These are phyloP conservation scores for Ochromonas danica DNA, from an alignment of 108 stramenopile species.

Conservation along the genomic window DNA sequence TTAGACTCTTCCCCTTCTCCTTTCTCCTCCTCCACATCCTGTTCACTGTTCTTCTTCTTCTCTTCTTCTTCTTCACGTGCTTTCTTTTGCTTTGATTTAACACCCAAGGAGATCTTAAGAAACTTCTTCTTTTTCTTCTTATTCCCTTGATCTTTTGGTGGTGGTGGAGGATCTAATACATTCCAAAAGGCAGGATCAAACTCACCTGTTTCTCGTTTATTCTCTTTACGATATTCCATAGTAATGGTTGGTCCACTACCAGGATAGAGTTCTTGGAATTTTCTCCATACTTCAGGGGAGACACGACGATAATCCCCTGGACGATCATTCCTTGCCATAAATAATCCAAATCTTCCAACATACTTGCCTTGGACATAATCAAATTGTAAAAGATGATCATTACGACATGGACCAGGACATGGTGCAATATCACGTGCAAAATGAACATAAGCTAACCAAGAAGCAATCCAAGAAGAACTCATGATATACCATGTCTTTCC, in stretches of 20 bases:
- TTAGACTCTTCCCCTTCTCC: too few species aligned
- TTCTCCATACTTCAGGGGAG: slow-evolving; percentile 6
- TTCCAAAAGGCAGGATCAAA: neutral
- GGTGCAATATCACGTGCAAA: neutral
- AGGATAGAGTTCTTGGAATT: slow-evolving; percentile 7
- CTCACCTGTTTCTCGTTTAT: neutral
- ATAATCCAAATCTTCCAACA: neutral
- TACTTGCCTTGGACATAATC: neutral
- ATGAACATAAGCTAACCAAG: slow-evolving; percentile 24
- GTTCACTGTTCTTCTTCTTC: too few species aligned
- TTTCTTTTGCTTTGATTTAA: too few species aligned
- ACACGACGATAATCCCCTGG: slow-evolving; percentile 23
- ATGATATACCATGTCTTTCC: slow-evolving; percentile 28
- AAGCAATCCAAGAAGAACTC: slow-evolving; percentile 9
- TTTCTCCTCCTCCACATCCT: neutral
- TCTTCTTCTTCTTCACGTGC: too few species aligned
- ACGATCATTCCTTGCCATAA: neutral
- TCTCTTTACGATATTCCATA: neutral
- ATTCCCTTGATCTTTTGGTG: neutral
- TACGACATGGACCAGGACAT: slow-evolving; percentile 20
- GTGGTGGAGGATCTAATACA: neutral
- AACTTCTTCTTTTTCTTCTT: neutral
- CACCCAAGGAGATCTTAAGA: too few species aligned
- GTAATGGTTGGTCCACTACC: slow-evolving; percentile 18
- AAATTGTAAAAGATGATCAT: neutral